These are phyloP conservation scores for Clavispora santaluciae DNA, from an alignment of 805 yeast species.

Conservation along the genomic window DNA sequence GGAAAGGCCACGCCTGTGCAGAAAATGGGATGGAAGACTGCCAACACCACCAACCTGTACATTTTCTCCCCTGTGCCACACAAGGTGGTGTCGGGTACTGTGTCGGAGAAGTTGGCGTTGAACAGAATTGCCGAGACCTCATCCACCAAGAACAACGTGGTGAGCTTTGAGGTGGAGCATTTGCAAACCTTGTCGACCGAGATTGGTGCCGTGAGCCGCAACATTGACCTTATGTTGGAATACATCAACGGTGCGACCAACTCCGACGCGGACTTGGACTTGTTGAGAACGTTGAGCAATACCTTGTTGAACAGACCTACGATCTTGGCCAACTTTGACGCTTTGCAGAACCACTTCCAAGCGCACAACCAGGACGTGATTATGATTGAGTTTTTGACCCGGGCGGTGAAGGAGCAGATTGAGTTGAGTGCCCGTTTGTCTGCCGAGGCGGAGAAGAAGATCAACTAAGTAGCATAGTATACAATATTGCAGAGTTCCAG, in stretches of 20 bases:
- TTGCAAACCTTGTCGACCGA: conserved; percentile 44
- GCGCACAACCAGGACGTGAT: conserved; percentile 74
- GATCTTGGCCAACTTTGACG: conserved; percentile 45
- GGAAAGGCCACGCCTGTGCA: conserved; percentile 46
- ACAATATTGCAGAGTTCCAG: not conserved
- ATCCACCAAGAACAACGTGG: conserved; percentile 25
- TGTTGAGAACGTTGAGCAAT: conserved; percentile 64
- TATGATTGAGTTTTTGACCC: conserved; percentile 76
- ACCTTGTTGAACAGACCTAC: conserved; percentile 49
- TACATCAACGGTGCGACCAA: conserved; percentile 41
- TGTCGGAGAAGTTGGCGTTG: conserved; percentile 53
- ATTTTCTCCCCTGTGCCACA: conserved; percentile 76
- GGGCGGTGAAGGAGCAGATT: conserved; percentile 79
- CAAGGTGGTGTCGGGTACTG: conserved; percentile 48
- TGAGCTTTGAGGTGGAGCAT: conserved; percentile 24
- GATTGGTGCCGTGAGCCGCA: conserved; percentile 40
- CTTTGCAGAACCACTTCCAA: conserved; percentile 57
- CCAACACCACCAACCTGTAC: conserved; percentile 36
- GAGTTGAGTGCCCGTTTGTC: conserved; percentile 74
- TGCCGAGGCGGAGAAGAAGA: conserved; percentile 30
- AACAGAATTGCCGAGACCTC: conserved; percentile 37
- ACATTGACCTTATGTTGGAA: conserved; percentile 45
- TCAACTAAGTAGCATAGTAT: conserved; percentile 5
- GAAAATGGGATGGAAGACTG: conserved; percentile 37
- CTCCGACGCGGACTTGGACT: conserved; percentile 46